These are phyloP conservation scores for Aspergillus olivimuriae DNA, from an alignment of 495 filamentous ascomycete genomes.

Conservation along the genomic window DNA sequence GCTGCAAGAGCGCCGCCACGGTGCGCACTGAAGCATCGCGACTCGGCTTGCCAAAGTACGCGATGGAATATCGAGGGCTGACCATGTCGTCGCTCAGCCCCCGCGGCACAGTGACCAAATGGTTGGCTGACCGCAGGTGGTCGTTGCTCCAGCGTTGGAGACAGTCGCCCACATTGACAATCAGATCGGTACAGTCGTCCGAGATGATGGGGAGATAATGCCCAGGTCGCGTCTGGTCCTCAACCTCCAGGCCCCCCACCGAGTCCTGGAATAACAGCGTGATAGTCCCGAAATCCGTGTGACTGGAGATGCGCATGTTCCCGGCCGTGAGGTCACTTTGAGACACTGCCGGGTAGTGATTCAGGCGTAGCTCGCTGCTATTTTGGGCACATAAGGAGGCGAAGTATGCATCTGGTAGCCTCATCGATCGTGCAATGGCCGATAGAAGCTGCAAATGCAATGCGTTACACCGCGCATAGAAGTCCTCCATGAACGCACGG, in stretches of 20 bases:
- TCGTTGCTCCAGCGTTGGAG: slow-evolving; percentile 58
- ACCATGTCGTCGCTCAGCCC: slow-evolving; percentile 17
- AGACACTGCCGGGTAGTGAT: slow-evolving; percentile 32
- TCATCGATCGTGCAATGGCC: slow-evolving; percentile 37
- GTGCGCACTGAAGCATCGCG: no score
- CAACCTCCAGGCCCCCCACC: slow-evolving; percentile 38
- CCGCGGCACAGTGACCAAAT: slow-evolving; percentile 22
- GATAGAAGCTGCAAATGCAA: slow-evolving; percentile 39
- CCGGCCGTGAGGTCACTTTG: slow-evolving; percentile 16
- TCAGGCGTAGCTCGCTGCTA: slow-evolving; percentile 44
- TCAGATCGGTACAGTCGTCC: no score
- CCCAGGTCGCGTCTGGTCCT: slow-evolving; percentile 28
- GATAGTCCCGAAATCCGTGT: slow-evolving; percentile 42
- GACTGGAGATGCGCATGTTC: slow-evolving; percentile 27
- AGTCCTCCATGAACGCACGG: slow-evolving; percentile 47
- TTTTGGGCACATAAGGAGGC: slow-evolving; percentile 36
- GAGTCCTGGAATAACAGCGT: slow-evolving; percentile 46
- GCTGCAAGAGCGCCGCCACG: no score
- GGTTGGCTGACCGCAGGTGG: slow-evolving; percentile 28
- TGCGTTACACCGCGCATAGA: slow-evolving; percentile 33
- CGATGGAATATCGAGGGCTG: slow-evolving; percentile 25
- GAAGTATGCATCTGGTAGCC: slow-evolving; percentile 40
- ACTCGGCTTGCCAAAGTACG: slow-evolving; percentile 30
- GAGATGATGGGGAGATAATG: no score
- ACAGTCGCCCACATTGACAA: slow-evolving; percentile 62